Evolutionary conservation across 2,329 filamentous ascomycete species (phyloP).

Genomic region (Coniosporium tulheliwenetii): DNA sequence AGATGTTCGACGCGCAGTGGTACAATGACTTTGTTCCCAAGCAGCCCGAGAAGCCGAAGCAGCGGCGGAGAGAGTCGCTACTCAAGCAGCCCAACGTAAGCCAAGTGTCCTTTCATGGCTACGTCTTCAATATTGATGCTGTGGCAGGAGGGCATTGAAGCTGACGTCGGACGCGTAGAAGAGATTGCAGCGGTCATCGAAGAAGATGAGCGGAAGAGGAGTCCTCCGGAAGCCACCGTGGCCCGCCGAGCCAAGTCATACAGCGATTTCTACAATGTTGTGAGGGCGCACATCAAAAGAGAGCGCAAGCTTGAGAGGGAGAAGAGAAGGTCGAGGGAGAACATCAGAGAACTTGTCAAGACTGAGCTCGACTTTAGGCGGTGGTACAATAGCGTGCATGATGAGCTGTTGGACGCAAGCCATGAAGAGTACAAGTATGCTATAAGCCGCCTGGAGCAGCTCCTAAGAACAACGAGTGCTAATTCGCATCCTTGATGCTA

Average conservation of each 20-base stretch:
- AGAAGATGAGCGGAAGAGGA: conserved; percentile 37
- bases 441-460: background rate
- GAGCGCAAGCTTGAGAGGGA: conserved; percentile 27
- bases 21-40: conserved; percentile 58
- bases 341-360: conserved; percentile 32
- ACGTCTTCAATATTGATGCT: conserved; percentile 23
- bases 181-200: conserved; percentile 44
- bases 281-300: conserved; percentile 40
- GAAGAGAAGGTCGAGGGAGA: conserved; percentile 17
- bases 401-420: conserved; percentile 61
- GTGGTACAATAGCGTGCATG: conserved; percentile 45
- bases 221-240: conserved; percentile 51
- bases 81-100: conserved; percentile 38
- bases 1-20: conserved; percentile 75
- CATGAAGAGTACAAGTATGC: conserved; percentile 71
- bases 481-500: background rate
- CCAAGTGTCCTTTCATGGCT: conserved; percentile 17
- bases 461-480: background rate
- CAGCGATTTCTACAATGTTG: conserved; percentile 57
- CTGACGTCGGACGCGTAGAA: conserved; percentile 36
- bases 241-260: conserved; percentile 59
- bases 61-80: conserved; percentile 53
- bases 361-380: conserved; percentile 43
- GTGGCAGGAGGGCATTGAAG: conserved; percentile 38
- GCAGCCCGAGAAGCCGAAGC: conserved; percentile 33